Percentiles rank a stretch among this genome's conserved stretches.
These are phyloP conservation scores for Microbotryum lychnidis-dioicae DNA, from an alignment of 1,284 basidiomycete species.

Conservation along the genomic window DNA sequence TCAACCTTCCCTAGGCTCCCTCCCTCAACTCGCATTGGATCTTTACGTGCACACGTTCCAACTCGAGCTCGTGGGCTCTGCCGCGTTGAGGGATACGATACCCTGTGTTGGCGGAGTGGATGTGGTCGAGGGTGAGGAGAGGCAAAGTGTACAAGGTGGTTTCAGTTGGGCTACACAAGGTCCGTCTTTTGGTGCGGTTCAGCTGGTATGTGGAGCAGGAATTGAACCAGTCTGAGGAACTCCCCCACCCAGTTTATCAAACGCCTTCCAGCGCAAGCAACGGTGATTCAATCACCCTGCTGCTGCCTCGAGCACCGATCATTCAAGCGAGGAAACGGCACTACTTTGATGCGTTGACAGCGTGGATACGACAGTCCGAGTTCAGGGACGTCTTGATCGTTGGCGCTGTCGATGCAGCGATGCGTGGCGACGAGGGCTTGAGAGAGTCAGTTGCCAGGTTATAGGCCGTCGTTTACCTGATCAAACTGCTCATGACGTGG, in stretches of 20 bases:
- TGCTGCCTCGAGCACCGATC: conserved; percentile 27
- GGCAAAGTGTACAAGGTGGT: not conserved
- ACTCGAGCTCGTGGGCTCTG: conserved; percentile 20
- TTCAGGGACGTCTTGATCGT: conserved; percentile 18
- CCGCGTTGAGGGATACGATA: conserved; percentile 18
- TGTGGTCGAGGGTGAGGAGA: not conserved
- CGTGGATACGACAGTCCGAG: not conserved
- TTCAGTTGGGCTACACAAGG: conserved; percentile 20
- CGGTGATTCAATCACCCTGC: conserved; percentile 7
- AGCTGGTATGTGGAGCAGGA: no score
- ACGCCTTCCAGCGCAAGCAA: conserved; percentile 4
- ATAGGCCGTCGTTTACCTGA: no score
- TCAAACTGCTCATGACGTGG: not conserved
- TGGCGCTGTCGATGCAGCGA: conserved; percentile 18
- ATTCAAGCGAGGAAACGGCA: conserved; percentile 17
- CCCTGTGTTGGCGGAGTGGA: conserved; percentile 20
- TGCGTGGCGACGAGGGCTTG: conserved; percentile 19
- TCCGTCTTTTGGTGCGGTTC: not conserved
- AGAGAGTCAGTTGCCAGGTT: conserved; percentile 4
- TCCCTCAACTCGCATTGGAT: conserved; percentile 24
- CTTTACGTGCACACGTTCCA: conserved; percentile 15
- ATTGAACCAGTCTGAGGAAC: no score
- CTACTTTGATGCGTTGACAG: conserved; percentile 9
- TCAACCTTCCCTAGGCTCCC: conserved; percentile 22
- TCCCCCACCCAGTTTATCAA: not conserved